Evolutionary conservation across 768 basidiomycete genomes (phyloP).

Genomic region (Pleurotus tuoliensis): DNA sequence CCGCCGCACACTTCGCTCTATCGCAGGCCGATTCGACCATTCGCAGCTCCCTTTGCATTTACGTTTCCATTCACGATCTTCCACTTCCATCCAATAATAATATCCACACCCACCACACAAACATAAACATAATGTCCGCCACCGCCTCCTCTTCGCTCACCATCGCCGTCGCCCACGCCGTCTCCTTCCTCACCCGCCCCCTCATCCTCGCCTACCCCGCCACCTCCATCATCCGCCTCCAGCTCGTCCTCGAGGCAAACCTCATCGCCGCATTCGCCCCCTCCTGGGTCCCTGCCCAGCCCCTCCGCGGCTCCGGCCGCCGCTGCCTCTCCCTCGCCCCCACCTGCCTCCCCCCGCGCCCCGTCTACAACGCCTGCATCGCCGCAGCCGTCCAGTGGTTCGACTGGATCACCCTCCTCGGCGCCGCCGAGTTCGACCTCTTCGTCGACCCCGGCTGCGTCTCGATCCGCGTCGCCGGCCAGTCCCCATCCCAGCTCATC

Average conservation of each 20-base stretch:
- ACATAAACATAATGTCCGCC: conserved; percentile 7
- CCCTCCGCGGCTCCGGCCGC: conserved; percentile 63
- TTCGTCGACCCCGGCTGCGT: conserved; percentile 80
- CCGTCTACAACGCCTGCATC: conserved; percentile 68
- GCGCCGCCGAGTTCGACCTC: conserved; percentile 70
- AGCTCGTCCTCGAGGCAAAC: conserved; percentile 69
- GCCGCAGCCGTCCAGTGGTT: conserved; percentile 74
- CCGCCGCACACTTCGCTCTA: conserved; percentile 23
- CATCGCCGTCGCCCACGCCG: conserved; percentile 67
- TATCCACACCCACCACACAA: conserved; percentile 6
- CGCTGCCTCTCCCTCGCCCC: conserved; percentile 76
- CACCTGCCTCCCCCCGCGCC: conserved; percentile 61
- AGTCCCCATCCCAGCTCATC: conserved; percentile 36
- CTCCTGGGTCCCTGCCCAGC: conserved; percentile 62
- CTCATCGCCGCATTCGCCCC: conserved; percentile 65
- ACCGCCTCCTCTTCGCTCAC: conserved; percentile 52
- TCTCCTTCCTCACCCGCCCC: conserved; percentile 69
- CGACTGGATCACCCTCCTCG: conserved; percentile 71
- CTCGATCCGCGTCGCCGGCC: conserved; percentile 53
- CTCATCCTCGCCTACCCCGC: conserved; percentile 56
- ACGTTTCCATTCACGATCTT: conserved; percentile 11
- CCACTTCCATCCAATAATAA: conserved; percentile 17
- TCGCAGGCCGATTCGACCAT: conserved; percentile 60
- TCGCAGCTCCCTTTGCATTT: conserved; percentile 17
- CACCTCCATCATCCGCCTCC: conserved; percentile 63